These are phyloP conservation scores for Scolecobasidium constrictum DNA, from an alignment of 2,329 filamentous ascomycete genomes.

Conservation along the genomic window DNA sequence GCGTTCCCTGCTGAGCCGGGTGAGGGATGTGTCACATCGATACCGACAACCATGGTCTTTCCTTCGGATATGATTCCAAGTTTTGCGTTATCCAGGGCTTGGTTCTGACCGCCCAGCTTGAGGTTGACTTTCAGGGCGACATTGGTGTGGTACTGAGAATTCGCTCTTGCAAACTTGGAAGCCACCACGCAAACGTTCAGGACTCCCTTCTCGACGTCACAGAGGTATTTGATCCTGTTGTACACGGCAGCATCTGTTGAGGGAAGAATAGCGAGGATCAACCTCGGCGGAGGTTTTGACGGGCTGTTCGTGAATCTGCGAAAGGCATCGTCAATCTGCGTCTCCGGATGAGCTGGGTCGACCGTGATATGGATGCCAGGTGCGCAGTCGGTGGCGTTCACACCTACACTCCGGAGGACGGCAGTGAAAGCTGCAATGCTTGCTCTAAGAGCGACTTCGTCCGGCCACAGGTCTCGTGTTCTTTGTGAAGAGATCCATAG, in stretches of 20 bases:
- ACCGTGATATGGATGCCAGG: background rate
- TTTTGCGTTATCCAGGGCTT: conserved; percentile 36
- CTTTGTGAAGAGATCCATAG: background rate
- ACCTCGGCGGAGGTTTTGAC: too few species aligned
- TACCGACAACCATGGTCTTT: conserved; percentile 79
- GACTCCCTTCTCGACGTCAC: conserved; percentile 56
- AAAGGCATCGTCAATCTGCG: conserved; percentile 27
- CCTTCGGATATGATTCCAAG: conserved; percentile 30
- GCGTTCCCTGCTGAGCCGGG: conserved; percentile 46
- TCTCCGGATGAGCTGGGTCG: background rate
- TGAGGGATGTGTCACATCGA: conserved; percentile 85
- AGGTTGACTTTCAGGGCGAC: conserved; percentile 67
- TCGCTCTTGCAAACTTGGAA: conserved; percentile 15
- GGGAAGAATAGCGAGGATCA: too few species aligned
- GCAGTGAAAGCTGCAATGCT: too few species aligned
- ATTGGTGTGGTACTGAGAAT: conserved; percentile 23
- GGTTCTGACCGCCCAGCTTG: conserved; percentile 65
- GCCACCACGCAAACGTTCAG: conserved; percentile 47
- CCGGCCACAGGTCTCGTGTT: background rate
- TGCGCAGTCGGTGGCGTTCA: background rate
- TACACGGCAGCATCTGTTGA: conserved; percentile 45
- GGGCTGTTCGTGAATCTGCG: conserved; percentile 55
- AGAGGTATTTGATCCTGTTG: conserved; percentile 54
- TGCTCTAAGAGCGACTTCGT: background rate
- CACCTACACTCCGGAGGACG: too few species aligned